phyloP scores from a whole-genome alignment of 805 yeast species.

The Wickerhamomyces canadensis region DNA sequence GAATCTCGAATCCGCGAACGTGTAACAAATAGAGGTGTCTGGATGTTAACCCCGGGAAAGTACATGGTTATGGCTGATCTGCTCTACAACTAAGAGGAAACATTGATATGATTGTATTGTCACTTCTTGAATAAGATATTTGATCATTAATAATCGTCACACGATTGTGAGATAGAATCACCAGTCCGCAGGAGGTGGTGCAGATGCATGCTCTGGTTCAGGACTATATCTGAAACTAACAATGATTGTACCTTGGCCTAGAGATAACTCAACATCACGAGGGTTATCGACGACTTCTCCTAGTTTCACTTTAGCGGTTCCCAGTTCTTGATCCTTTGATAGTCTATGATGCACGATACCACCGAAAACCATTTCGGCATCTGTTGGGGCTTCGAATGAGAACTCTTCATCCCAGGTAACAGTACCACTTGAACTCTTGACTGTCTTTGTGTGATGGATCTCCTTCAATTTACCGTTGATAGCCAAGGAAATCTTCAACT shows the following conservation, averaged over 20 bases:
- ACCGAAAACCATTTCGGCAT: slow-evolving; percentile 52
- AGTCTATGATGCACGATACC: slow-evolving; percentile 66
- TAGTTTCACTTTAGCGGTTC: slow-evolving; percentile 48
- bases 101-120: too few relatives aligned
- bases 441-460: slow-evolving; percentile 57
- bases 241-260: slow-evolving; percentile 36
- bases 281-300: slow-evolving; percentile 42
- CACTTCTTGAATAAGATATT: too few relatives aligned
- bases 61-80: too few relatives aligned
- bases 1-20: too few relatives aligned
- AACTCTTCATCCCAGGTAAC: slow-evolving; percentile 58
- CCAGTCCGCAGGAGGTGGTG: slow-evolving; percentile 20
- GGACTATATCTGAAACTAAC: slow-evolving; percentile 36
- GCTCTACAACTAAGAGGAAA: too few relatives aligned
- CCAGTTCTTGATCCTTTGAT: slow-evolving; percentile 65
- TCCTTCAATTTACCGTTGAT: slow-evolving; percentile 43
- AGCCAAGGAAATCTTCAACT: slow-evolving; percentile 49
- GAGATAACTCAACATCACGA: slow-evolving; percentile 35
- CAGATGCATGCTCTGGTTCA: slow-evolving; percentile 11
- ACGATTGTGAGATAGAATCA: too few relatives aligned
- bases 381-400: slow-evolving; percentile 61
- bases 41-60: too few relatives aligned
- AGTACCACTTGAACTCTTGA: slow-evolving; percentile 43
- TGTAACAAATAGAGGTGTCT: slow-evolving; percentile 4
- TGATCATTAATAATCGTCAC: too few relatives aligned